Conservation (phyloP, 345 rosid genomes). For the Brassica incana region DNA sequence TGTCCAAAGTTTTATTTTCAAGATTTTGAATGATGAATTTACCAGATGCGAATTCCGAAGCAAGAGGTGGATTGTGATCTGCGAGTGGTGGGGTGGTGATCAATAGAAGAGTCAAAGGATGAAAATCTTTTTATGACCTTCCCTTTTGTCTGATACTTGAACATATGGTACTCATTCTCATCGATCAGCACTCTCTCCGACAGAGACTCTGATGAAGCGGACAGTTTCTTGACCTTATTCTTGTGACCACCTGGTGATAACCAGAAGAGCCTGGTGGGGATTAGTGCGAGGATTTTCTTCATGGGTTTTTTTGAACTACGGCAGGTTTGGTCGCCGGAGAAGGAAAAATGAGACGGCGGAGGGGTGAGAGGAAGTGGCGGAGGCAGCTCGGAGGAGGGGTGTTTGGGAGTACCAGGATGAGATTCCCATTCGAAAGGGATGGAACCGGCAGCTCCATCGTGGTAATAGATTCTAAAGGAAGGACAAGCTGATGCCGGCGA, state of each 20-base stretch:
- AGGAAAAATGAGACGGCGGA: constrained; percentile 40
- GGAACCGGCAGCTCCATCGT: constrained; percentile 31
- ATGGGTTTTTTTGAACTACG: constrained; percentile 17
- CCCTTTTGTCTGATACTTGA: constrained; percentile 25
- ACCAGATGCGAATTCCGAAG: constrained; percentile 26
- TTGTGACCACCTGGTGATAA: constrained; percentile 7
- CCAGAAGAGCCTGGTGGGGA: constrained; percentile 23
- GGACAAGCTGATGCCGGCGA: constrained; percentile 31
- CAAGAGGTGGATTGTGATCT: constrained; percentile 29
- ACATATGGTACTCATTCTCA: constrained; percentile 26
- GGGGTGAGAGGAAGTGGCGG: constrained; percentile 33
- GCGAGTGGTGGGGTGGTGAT: constrained; percentile 16
- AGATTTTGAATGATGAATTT: background rate
- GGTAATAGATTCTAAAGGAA: constrained; percentile 36
- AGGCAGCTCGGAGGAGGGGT: constrained; percentile 29
- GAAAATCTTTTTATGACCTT: constrained; percentile 19
- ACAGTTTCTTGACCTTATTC: constrained; percentile 30
- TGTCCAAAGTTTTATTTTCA: constrained; percentile 11
- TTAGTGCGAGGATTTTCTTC: constrained; percentile 20
- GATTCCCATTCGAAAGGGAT: constrained; percentile 42
- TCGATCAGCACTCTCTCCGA: constrained; percentile 34
- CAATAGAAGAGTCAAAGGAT: constrained; percentile 28
- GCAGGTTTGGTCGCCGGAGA: constrained; percentile 20
- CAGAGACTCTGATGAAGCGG: constrained; percentile 15
- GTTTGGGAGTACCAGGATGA: constrained; percentile 38